Evolutionary conservation across 768 basidiomycete genomes (phyloP), one percentile per base, ranked within the genome.

Genomic region (Russula emetica): DNA sequence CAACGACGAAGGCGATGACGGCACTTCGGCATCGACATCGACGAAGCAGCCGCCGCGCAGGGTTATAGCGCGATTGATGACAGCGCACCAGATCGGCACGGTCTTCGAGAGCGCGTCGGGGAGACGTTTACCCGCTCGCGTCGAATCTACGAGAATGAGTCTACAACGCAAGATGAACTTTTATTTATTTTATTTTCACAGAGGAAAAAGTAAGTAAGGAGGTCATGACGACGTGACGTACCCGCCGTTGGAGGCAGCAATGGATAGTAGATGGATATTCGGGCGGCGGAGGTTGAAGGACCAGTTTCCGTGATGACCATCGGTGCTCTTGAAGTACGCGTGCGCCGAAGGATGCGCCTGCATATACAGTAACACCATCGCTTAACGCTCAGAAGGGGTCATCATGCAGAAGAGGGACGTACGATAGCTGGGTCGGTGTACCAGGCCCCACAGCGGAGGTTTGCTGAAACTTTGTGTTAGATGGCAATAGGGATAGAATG

Each of bases 361-460:
- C 30, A 44, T 13, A 32, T 38, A 26, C 20, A 6, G 44, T n/a
- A n/a, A n/a, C n/a, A n/a, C 13, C 71, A 74, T 78, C 58, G 38
- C 7, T 45, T 32, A 45, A 22, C 20, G 51, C 36, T 40, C 8
- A 55, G 65, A 49, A 32, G 58, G 52, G n/a, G n/a, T n/a, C n/a
- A n/a, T 58, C n/a, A 36, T 32, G 14, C n/a, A 10, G 30, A 30
- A 34, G n/a, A 38, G 16, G 56, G 40, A 69, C 80, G 70, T 71
- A 85, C 86, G 61, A 86, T 80, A 8, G 69, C 63, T 22, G 93
- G 90, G 69, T 93, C 81, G 7, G 87, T 84, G 73, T 97, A 98
- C 95, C 95, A 98, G 8, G 88, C 88, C 4, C 96, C 96, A 70
- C 94, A 97, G 26, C 96, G 84, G 70, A 94, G n/a, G 72, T 98